A percentile compares a stretch with the other conserved stretches of the same genome.
These are phyloP conservation scores for Globisporangium solare DNA, from an alignment of 352 stramenopile species.

Conservation along the genomic window DNA sequence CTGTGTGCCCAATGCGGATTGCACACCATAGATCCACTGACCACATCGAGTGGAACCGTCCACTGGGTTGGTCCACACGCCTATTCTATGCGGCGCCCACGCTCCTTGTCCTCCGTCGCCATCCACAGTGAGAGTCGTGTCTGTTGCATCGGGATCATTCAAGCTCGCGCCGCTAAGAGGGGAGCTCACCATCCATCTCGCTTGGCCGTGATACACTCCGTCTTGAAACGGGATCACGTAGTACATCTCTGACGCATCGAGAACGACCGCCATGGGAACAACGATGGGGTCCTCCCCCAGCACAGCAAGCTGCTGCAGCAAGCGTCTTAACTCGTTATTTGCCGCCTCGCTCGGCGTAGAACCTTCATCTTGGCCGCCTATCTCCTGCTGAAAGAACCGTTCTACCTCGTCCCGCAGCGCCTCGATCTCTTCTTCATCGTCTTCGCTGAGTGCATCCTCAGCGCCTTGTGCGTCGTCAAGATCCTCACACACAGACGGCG, in stretches of 20 bases:
- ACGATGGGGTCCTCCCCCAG: not conserved
- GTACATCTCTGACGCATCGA: not conserved
- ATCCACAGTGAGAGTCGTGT: not conserved
- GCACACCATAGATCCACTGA: slow-evolving; percentile 33
- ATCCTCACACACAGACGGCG: no score
- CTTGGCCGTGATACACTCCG: slow-evolving; percentile 12
- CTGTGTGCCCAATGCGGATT: slow-evolving; percentile 29
- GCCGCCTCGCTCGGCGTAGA: no score
- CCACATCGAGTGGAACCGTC: slow-evolving; percentile 28
- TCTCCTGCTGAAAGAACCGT: no score
- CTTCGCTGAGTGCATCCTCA: no score
- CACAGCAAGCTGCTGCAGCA: no score
- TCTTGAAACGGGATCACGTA: slow-evolving; percentile 1
- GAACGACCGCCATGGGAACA: not conserved
- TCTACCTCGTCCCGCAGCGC: no score
- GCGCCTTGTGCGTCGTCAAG: no score
- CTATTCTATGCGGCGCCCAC: slow-evolving; percentile 29
- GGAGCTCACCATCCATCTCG: not conserved
- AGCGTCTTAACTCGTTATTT: no score
- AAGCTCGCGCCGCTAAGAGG: not conserved
- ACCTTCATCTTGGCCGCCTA: no score
- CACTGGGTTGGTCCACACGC: slow-evolving; percentile 26
- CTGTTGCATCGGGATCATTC: not conserved
- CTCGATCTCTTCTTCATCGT: no score
- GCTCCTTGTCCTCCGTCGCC: not conserved